phyloP scores from a whole-genome alignment of 78 protist genomes.

The Dictyostelium firmibasis region DNA sequence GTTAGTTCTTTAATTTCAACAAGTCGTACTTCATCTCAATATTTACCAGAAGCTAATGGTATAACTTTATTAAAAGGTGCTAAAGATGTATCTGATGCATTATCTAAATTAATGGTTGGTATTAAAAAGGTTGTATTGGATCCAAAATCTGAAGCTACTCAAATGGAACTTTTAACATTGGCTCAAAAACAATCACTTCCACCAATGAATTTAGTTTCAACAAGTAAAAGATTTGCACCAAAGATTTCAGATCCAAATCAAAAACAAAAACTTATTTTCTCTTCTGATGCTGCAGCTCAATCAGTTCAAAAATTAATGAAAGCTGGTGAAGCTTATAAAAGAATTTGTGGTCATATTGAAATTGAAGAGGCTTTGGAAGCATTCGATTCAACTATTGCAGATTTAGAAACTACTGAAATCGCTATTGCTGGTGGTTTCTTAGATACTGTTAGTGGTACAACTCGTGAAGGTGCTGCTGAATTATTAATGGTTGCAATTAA shows the following conservation, averaged over 20 bases:
- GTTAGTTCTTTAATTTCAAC: conserved; percentile 22
- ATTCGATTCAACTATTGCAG: conserved; percentile 74
- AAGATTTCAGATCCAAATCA: conserved; percentile 75
- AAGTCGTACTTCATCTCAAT: conserved; percentile 12
- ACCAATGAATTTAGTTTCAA: conserved; percentile 73
- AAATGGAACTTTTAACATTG: conserved; percentile 25
- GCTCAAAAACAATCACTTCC: conserved; percentile 68
- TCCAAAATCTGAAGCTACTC: conserved; percentile 50
- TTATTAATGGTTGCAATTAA: conserved; percentile 64
- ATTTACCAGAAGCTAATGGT: conserved; percentile 37
- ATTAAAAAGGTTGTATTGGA: conserved; percentile 58
- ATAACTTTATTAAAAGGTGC: conserved; percentile 46
- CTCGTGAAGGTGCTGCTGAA: conserved; percentile 66
- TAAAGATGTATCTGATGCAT: conserved; percentile 42
- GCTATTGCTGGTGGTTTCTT: conserved; percentile 78
- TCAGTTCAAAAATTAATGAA: conserved; percentile 77
- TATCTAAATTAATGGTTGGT: conserved; percentile 55
- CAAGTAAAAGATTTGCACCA: conserved; percentile 45
- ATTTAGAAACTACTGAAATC: conserved; percentile 79
- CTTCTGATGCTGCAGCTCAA: conserved; percentile 58
- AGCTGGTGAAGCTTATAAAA: conserved; percentile 73
- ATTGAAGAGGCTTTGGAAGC: conserved; percentile 80
- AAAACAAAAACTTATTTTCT: conserved; percentile 35
- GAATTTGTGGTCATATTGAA: conserved; percentile 75
- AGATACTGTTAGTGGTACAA: conserved; percentile 56